Evolutionary conservation across 176 grass and related monocot species (phyloP), one percentile per base, ranked within the genome.

Genomic region (Areca catechu): DNA sequence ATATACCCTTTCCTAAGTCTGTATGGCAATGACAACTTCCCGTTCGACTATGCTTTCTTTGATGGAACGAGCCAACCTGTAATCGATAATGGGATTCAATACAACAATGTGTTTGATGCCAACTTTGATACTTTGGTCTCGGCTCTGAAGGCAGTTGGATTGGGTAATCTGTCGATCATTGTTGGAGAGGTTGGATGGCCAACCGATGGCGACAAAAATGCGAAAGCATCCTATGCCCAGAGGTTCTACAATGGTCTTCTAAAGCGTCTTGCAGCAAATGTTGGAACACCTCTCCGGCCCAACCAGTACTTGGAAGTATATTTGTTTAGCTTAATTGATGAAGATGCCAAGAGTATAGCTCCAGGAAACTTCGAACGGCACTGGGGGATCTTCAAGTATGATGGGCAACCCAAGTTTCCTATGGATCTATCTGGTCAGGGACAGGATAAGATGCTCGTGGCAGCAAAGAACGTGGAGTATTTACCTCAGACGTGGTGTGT

Each of bases 1-100:
- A 73, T 64, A 24, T 73, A 73, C 59, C 70, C 70, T 22, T 73
- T 73, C 70, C 22, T 73, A 17, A 73, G 70, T 47, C 48, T 73
- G 18, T 73, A 73, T 47, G 24, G 2, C 20, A 73, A 62, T 9
- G 49, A 54, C 16, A 34, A 62, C 60, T 73, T 73, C 49, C 70
- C 70, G 1, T 20, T 73, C 3, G 70, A 73, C 48, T 73, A 37
- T 9, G 70, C 70, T 20, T 72, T 73, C 70, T 73, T 73, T 21
- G 70, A 73, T 4, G 70, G 70, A 21, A 54, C 48, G 4, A 62
- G 48, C 57, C 62, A 16, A 6, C 70, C 70, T 0, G 58, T 73
- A 22, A 5, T 54, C 3, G 70, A 73, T 54, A 63, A 63, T 54
- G 50, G 58, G 18, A 63, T 64, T 22, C 3, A 17, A 21, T 73